These are phyloP conservation scores for Claviceps maximensis DNA, from an alignment of 2,329 filamentous ascomycete genomes.

Conservation along the genomic window DNA sequence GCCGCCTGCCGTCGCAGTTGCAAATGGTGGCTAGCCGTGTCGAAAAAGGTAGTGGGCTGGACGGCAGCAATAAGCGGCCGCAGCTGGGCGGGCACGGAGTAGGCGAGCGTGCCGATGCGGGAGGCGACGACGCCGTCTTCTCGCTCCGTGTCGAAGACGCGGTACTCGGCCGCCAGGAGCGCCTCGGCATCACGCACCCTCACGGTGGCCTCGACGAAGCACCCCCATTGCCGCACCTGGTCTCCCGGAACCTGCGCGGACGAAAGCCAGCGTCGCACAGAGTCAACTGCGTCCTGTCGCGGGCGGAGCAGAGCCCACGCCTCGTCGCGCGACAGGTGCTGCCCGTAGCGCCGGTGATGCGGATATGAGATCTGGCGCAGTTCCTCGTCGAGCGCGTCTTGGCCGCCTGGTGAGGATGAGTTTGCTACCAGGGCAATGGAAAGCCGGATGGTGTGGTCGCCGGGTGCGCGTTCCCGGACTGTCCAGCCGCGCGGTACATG, in stretches of 20 bases:
- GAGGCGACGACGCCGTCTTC: conserved; percentile 16
- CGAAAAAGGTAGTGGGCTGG: conserved; percentile 31
- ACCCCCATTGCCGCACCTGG: conserved; percentile 22
- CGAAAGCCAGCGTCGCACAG: conserved; percentile 32
- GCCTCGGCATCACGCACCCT: conserved; percentile 26
- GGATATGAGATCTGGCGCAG: conserved; percentile 37
- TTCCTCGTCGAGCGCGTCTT: conserved; percentile 25
- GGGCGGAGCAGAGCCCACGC: conserved; percentile 36
- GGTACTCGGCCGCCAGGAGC: conserved; percentile 34
- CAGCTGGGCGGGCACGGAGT: conserved; percentile 24
- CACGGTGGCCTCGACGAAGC: conserved; percentile 30
- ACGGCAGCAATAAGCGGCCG: conserved; percentile 27
- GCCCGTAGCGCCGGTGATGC: conserved; percentile 30
- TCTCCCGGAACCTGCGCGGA: conserved; percentile 22
- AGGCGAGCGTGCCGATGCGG: conserved; percentile 25
- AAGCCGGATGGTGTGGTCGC: conserved; percentile 13
- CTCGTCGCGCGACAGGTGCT: conserved; percentile 33
- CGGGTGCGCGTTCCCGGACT: conserved; percentile 7
- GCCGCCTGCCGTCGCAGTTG: too few relatives aligned
- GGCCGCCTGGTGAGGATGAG: conserved; percentile 13
- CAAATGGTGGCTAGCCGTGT: neutral
- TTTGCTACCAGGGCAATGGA: conserved; percentile 20
- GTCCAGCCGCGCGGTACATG: conserved; percentile 13
- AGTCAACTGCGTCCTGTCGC: conserved; percentile 21
- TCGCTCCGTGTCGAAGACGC: conserved; percentile 16